Evolutionary conservation across 192 early-diverging fungal species (phyloP).

Genomic region (Lunasporangiospora selenospora): DNA sequence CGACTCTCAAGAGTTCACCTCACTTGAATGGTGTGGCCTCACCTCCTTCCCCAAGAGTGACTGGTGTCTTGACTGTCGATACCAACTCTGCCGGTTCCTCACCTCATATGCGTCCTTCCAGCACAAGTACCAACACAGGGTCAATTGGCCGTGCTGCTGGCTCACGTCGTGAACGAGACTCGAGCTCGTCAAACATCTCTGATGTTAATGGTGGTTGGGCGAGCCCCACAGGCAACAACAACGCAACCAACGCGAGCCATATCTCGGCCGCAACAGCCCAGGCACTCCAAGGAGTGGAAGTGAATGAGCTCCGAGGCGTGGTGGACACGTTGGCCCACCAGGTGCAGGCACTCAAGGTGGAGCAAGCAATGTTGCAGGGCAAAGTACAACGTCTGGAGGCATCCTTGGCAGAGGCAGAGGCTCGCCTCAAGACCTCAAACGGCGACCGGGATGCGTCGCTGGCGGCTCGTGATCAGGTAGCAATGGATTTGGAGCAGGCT

Average conservation of each 20-base stretch:
- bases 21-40: conserved; percentile 15
- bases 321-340: conserved; percentile 45
- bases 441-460: conserved; percentile 43
- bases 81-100: conserved; percentile 3
- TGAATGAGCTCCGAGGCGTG: conserved; percentile 34
- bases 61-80: conserved; percentile 14
- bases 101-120: conserved; percentile 10
- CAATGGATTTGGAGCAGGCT: conserved; percentile 46
- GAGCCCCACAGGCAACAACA: conserved; percentile 1
- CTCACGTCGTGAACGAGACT: conserved; percentile 22
- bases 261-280: conserved; percentile 41
- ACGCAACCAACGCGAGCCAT: background rate
- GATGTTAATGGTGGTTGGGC: conserved; percentile 4
- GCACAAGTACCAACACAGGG: conserved; percentile 18
- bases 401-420: conserved; percentile 54
- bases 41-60: conserved; percentile 16
- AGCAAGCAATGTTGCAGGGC: conserved; percentile 39
- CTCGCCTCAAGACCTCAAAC: conserved; percentile 39
- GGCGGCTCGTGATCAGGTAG: conserved; percentile 42
- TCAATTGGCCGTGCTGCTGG: conserved; percentile 4
- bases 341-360: conserved; percentile 41
- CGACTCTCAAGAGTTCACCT: no score
- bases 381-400: conserved; percentile 50
- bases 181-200: conserved; percentile 13
- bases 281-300: conserved; percentile 41